Conservation (phyloP, 768 basidiomycete species). For the Tricholoma sp. region DNA sequence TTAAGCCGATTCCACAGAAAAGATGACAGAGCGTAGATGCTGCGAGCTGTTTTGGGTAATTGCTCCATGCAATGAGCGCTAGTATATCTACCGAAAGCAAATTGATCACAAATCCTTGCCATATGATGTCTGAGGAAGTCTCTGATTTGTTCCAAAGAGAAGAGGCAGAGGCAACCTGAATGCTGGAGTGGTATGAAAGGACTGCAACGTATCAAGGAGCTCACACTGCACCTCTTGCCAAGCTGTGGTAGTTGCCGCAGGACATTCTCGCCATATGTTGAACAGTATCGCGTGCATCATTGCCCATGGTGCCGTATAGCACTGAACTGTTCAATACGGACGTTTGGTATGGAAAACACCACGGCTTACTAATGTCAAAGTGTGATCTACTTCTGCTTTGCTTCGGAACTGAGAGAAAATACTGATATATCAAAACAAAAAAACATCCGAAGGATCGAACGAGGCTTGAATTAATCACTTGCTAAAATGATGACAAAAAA, state of each 20-base stretch:
- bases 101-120: not conserved
- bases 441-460: not conserved
- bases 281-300: slow-evolving; percentile 16
- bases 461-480: not conserved
- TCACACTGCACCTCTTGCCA: not conserved
- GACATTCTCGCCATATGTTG: slow-evolving; percentile 12
- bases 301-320: no score
- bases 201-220: not conserved
- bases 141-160: not conserved
- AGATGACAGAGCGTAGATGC: no score
- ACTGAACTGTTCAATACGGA: no score
- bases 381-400: not conserved
- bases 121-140: not conserved
- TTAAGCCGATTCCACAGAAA: no score
- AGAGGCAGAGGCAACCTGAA: not conserved
- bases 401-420: not conserved
- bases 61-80: no score
- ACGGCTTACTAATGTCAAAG: no score
- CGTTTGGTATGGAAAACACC: no score
- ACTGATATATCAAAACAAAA: no score
- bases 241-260: not conserved
- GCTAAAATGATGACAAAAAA: not conserved
- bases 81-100: no score
- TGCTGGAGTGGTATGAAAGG: not conserved
- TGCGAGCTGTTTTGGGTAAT: no score